Evolutionary conservation across 768 basidiomycete genomes (phyloP), one percentile per base, ranked within the genome.

Genomic region (Postia placenta): DNA sequence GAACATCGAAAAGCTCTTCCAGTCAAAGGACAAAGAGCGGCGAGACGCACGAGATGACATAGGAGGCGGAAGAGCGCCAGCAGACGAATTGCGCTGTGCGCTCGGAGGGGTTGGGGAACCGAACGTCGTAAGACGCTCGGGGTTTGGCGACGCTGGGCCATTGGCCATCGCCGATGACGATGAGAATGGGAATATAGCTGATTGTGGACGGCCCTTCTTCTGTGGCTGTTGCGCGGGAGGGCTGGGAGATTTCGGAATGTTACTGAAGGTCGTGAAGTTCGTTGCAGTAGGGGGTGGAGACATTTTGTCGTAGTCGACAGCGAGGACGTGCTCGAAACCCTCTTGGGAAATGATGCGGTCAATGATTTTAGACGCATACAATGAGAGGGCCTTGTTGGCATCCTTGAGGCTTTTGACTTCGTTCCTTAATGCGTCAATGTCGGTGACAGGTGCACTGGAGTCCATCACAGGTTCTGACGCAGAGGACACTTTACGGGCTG

Each of bases 281-380:
- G 63, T 58, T 11, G 75, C 64, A 15, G 73, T 69, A 11, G 69
- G 62, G 11, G 80, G 70, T 27, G 78, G 78, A 25, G 77, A 70
- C 51, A 80, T 78, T 42, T 63, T 59, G n/a, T 88, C 87, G 58
- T 89, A 95, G 65, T 97, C 94, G 39, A 80, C 84, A n/a, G 94
- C 89, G 28, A 97, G 80, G 47, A 98, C 88, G 59, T 95, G 92
- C 66, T 98, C 95, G 68, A 95, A 97, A 20, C 93, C 93, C 67
- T 96, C 94, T 66, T 94, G 87, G 1, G 87, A 79, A 58, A 97
- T 95, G 62, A 98, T 96, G 39, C 94, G 82, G 71, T 98, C 95
- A 60, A 98, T 89, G 56, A 98, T 98, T 75, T 97, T 98, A 40
- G 91, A 92, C 3, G 94, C 92, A 61, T 98, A 98, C 35, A 97